Evolutionary conservation across 768 basidiomycete genomes (phyloP).

Genomic region (Trametes elegans): DNA sequence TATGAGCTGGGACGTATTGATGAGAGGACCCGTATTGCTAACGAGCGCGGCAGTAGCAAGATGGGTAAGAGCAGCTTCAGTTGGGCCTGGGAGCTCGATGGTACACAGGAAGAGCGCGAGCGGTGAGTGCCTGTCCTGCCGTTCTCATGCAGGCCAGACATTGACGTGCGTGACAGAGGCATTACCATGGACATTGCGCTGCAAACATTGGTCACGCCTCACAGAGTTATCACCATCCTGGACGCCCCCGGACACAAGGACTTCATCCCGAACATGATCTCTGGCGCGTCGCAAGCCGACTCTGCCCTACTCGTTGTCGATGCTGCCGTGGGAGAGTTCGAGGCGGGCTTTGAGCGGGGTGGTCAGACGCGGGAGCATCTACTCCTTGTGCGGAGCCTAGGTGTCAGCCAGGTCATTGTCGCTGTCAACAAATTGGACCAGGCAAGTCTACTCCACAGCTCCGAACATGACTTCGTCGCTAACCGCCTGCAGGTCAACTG

Average conservation of each 20-base stretch:
- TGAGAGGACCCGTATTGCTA: constrained; percentile 79
- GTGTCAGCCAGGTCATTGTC: constrained; percentile 86
- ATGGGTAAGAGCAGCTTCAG: constrained; percentile 94
- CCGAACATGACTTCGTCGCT: not conserved
- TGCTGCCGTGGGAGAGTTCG: constrained; percentile 87
- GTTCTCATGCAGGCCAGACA: not conserved
- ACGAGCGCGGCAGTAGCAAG: constrained; percentile 87
- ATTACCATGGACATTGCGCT: constrained; percentile 97
- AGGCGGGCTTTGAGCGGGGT: constrained; percentile 90
- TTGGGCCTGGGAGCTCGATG: constrained; percentile 98
- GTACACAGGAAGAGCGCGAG: constrained; percentile 88
- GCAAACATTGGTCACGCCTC: constrained; percentile 70
- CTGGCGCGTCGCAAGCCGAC: constrained; percentile 95
- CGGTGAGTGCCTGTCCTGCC: constrained; percentile 47
- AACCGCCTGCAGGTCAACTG: constrained; percentile 69
- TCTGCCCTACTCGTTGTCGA: constrained; percentile 93
- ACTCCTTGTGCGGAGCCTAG: constrained; percentile 86
- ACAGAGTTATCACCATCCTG: constrained; percentile 84
- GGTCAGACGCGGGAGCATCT: constrained; percentile 97
- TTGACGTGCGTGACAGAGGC: constrained; percentile 52
- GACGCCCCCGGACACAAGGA: constrained; percentile 98
- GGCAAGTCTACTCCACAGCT: constrained; percentile 40
- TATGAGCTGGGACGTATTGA: constrained; percentile 90
- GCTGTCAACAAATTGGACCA: constrained; percentile 96
- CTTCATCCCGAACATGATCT: constrained; percentile 99